Base-by-base conservation (phyloP, 148 eudicot genomes). In the Rhododendron molle region DNA sequence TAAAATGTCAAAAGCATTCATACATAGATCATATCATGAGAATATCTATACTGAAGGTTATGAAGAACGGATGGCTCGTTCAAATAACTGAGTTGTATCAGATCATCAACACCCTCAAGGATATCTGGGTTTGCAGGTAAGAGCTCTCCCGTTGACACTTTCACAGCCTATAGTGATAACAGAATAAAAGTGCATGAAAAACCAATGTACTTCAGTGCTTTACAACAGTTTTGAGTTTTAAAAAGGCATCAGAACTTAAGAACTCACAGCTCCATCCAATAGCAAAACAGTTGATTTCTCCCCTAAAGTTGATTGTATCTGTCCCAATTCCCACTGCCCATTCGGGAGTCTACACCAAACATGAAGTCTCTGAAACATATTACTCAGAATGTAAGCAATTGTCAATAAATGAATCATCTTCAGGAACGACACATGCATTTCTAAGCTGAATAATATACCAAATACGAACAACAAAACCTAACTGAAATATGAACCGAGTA, bases 51-150 rank as follows among this genome's bases (percentile, higher is more conserved):
- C 73, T 93, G 94, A 86, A 97, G 92, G 88, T 93, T 97, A 91
- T 91, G 92, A 88, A 97, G 92, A 87, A 97, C 95, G 28, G 98
- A 93, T 85, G 99, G 99, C 90, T 97, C 99, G 56, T 97, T 97
- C 89, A 97, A 87, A 90, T 94, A 97, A 89, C 98, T 93, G 73
- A 97, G 99, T 80, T 93, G 95, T 85, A 94, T 91, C 71, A 97
- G 95, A 90, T 97, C 94, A 91, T 95, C 98, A 83, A 97, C 98
- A 15, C 95, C 98, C 79, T 92, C 98, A 23, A 97, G 94, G 82
- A 94, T 89, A 80, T 94, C 98, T 38, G 99, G 95, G 89, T 97
- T 97, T 82, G 98, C 99, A 65, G 99, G 99, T 77, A 91, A 86
- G 81, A 97, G 93, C 50, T 94, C 94, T 87, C 89, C 87, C 72